phyloP scores from a whole-genome alignment of 345 rosid species.

The Lepidium sativum region DNA sequence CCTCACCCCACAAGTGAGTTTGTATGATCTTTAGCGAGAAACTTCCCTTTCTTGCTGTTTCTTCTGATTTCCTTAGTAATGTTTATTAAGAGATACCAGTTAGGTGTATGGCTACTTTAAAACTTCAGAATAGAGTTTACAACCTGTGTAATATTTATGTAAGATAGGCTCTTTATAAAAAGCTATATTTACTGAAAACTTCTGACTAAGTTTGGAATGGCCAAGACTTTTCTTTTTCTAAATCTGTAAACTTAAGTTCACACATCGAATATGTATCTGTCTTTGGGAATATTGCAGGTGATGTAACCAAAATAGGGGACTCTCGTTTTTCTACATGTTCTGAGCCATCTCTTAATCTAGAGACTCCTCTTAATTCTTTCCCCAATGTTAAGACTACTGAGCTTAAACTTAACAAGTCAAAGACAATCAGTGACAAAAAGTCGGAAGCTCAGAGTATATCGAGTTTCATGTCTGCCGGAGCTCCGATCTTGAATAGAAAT shows the following conservation, averaged over 20 bases:
- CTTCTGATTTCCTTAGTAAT: neutral
- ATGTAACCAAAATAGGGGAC: slow-evolving; percentile 12
- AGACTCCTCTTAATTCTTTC: slow-evolving; percentile 35
- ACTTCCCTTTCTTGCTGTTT: neutral
- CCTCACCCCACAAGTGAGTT: slow-evolving; percentile 15
- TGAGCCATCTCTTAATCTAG: slow-evolving; percentile 33
- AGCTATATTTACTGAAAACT: neutral
- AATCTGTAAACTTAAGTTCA: neutral
- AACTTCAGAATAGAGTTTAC: neutral
- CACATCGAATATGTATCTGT: neutral
- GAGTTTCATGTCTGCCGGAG: slow-evolving; percentile 23
- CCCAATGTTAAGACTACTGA: slow-evolving; percentile 30
- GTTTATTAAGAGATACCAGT: neutral
- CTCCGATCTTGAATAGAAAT: slow-evolving; percentile 33
- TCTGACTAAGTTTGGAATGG: neutral
- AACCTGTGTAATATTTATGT: neutral
- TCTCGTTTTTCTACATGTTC: slow-evolving; percentile 20
- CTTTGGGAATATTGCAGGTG: slow-evolving; percentile 22
- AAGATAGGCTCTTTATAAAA: neutral
- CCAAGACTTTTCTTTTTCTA: neutral
- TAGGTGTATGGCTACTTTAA: neutral
- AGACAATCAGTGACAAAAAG: slow-evolving; percentile 29
- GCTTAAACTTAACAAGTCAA: slow-evolving; percentile 32
- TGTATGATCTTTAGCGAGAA: slow-evolving; percentile 3
- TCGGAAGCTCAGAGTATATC: slow-evolving; percentile 27